Base-by-base conservation (phyloP, 306 rosid species). In the Carpinus viminea region DNA sequence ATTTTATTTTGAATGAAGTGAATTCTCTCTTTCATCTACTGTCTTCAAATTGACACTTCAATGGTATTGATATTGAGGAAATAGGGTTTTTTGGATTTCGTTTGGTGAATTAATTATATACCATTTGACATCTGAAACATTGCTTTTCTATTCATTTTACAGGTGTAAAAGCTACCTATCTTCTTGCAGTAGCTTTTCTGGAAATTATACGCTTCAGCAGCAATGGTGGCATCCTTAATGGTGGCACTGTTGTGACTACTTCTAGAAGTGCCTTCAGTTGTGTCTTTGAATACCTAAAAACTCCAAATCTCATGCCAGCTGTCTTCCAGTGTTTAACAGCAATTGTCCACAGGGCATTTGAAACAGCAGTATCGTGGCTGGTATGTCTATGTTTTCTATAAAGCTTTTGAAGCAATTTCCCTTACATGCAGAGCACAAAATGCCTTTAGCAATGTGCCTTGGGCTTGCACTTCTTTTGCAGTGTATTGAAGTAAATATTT, bases 131-230 rank as follows among this genome's bases (percentile, higher is more conserved):
- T 62, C 43, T 79, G 80, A 73, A 74, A 73, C 78, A 73, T 56
- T 24, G 50, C 41, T 52, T 13, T 48, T 68, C 73, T 65, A 41
- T 68, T 70, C 72, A 70, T 51, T 75, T 82, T 88, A 81, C 78
- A 95, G 99, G 97, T n/a, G 99, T 95, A 78, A 95, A 95, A 85
- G 97, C 99, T 75, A 95, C 99, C 16, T 95, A 95, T 87, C 99
- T 95, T 84, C 99, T 95, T 77, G 99, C 99, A 0, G 99, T 95
- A 77, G 96, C 98, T 80, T 92, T 93, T 82, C 87, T 92, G 68
- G 99, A 95, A 90, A 95, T 91, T 68, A 95, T 92, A 64, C 98
- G 99, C 81, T 95, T 95, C 84, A 87, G 92, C 86, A 92, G 98
- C 84, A 95, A 95, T 79, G 98, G 98, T 26, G 98, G 98, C 69